Evolutionary conservation across 257 asterid genomes (phyloP), one percentile per base, ranked within the genome.

Genomic region (Solanum paucissectum): DNA sequence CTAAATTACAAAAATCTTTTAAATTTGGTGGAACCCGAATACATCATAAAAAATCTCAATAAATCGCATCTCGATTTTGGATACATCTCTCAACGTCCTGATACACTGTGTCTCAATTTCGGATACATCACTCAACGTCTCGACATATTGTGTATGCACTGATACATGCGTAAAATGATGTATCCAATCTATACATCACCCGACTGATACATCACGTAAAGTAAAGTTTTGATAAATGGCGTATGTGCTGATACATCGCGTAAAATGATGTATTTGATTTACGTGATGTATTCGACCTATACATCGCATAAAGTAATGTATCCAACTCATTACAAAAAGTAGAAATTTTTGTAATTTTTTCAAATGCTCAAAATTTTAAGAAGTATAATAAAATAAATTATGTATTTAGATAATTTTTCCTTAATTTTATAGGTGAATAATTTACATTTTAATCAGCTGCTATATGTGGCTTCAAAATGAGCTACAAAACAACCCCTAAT

Each of bases 1-100:
- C 0, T 1, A 52, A 52, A 16, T 52, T 52, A 16, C 0, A 52
- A 52, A 0, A 0, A 0, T 49, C 1, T 52, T 2, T 16, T 0
- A 52, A 52, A 52, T 52, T 52, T 52, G 4, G 0, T 52, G 4
- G 6, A 52, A 52, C 3, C 23, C 1, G 0, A 18, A 52, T 52
- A 18, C 62, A 52, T 52, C 9, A 6, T 4, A 52, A 52, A 52
- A 52, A 1, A 4, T 52, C n/a, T 16, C 23, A 20, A 52, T 52
- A 52, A 16, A 52, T 18, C 4, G 3, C n/a, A 52, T 52, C 9
- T 52, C 62, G 0, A 52, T 52, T 2, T 52, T 52, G 62, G 3
- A 16, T 18, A 52, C 2, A 52, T 52, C 10, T 4, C 1, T 6
- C 62, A 6, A 6, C 4, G 0, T 52, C 9, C 8, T 16, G 0